A percentile compares a stretch with the other conserved stretches of the same genome.
Conservation (phyloP, 441 rosid species). For the Euphorbia celastroides region DNA sequence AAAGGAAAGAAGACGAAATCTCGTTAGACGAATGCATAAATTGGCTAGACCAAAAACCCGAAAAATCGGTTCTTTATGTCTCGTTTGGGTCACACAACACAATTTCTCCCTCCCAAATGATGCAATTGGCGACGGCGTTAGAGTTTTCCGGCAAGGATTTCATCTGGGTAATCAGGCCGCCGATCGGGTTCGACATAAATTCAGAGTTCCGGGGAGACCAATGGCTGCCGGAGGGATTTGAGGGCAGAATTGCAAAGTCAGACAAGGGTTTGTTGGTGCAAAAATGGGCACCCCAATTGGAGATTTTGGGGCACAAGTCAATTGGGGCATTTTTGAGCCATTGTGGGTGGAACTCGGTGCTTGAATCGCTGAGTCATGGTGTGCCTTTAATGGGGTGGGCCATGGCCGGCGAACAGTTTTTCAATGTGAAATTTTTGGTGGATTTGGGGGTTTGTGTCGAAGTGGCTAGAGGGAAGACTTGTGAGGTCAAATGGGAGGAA, state of each 20-base stretch:
- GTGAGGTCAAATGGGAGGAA: conserved; percentile 39
- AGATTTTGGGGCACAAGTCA: conserved; percentile 51
- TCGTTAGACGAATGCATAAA: conserved; percentile 28
- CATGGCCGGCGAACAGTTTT: conserved; percentile 74
- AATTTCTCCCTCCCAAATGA: conserved; percentile 54
- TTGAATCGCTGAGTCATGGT: conserved; percentile 54
- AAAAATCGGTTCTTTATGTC: conserved; percentile 44
- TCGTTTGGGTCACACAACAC: conserved; percentile 70
- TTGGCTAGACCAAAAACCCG: conserved; percentile 56
- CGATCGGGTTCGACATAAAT: conserved; percentile 49
- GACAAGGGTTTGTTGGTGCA: conserved; percentile 43
- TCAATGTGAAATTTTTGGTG: conserved; percentile 60
- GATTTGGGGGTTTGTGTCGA: conserved; percentile 56
- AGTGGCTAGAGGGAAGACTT: conserved; percentile 56
- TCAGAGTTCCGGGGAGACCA: conserved; percentile 37
- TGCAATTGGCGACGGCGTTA: conserved; percentile 54
- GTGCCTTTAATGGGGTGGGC: conserved; percentile 74
- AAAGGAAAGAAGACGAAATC: conserved; percentile 17
- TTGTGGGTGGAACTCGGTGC: conserved; percentile 81
- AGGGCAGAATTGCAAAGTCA: conserved; percentile 30
- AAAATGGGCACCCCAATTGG: conserved; percentile 73
- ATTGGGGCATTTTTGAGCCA: conserved; percentile 57
- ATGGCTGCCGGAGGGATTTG: conserved; percentile 56
- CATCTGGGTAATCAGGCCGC: conserved; percentile 81
- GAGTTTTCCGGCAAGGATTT: conserved; percentile 51